Percentiles rank a stretch among this genome's conserved stretches.
These are phyloP conservation scores for Nothophaeocryptopus gaeumannii DNA, from an alignment of 2,329 filamentous ascomycete genomes.

Conservation along the genomic window DNA sequence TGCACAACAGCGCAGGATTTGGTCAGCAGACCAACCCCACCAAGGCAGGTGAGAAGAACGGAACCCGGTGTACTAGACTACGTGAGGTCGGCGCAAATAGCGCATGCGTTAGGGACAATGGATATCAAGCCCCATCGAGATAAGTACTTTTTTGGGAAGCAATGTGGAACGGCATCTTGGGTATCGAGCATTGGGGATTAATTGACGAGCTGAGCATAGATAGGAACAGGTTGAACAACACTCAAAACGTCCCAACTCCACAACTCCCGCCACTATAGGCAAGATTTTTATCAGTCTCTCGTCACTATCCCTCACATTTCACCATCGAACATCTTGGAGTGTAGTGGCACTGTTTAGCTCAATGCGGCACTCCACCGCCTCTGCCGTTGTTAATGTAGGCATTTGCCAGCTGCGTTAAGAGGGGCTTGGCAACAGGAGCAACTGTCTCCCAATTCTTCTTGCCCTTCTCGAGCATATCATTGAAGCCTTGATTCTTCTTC, in stretches of 20 bases:
- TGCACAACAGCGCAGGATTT: no score
- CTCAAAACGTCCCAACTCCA: background rate
- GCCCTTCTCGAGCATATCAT: conserved; percentile 29
- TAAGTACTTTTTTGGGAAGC: no score
- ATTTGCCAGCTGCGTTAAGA: conserved; percentile 29
- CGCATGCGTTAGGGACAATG: no score
- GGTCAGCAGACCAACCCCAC: no score
- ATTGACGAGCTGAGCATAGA: no score
- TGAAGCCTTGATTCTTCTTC: conserved; percentile 17
- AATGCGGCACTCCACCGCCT: conserved; percentile 12
- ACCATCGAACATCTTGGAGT: conserved; percentile 1
- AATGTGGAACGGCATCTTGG: no score
- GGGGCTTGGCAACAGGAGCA: conserved; percentile 32
- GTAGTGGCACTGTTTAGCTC: conserved; percentile 1
- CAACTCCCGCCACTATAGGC: background rate
- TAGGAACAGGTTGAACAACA: no score
- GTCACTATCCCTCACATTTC: background rate
- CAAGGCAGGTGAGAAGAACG: no score
- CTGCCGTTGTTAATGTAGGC: conserved; percentile 27
- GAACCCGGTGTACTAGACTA: no score
- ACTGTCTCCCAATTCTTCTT: conserved; percentile 33
- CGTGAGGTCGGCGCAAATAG: no score
- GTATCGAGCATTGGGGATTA: no score
- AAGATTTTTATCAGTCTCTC: background rate
- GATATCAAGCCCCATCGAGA: no score